Base-by-base conservation (phyloP, 768 basidiomycete genomes). In the Antrodiella citrinella region DNA sequence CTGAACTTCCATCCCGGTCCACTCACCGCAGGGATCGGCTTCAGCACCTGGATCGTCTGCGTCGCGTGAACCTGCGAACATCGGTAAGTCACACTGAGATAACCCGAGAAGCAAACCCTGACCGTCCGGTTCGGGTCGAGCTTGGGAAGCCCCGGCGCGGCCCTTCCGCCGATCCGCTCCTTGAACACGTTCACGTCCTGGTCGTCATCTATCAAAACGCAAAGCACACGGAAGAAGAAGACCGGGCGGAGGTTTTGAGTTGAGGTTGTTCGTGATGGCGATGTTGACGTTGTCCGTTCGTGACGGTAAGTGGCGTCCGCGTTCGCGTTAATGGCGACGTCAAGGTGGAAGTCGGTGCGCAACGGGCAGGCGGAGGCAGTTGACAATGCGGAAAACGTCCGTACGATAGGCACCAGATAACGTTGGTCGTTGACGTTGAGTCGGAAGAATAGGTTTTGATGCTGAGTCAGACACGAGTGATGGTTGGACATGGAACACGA, bases 1-100 rank as follows among this genome's bases (percentile, higher is more conserved):
- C 76, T 81, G 61, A 84, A 72, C 51, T 72, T 84, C 91, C 91
- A 94, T 5, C 88, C 91, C 2, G 77, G 70, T 7, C 89, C 89
- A 53, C 84, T 85, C 26, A 80, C 82, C 0, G 75, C 64, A 0
- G 91, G 91, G 45, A 94, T 69, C n/a, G 82, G 78, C 63, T 81
- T 86, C 52, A 93, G 61, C 23, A 91, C 75, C 64, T 92, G 81
- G 51, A 93, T 86, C 4, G 79, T 81, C 63, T 91, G 89, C 10
- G 80, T 80, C 4, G 70, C 90, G 59, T 93, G 90, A 3, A 90
- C 82, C 84, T 89, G 51, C 13, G 35, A 10, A 13, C 13, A 18
- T 25, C 39, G 19, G 43, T 23, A 2, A 43, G 40, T 22, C 40
- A 4, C 20, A 21, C 4, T 20, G 26, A 4, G 3, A 26, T 20